phyloP scores from a whole-genome alignment of 2,329 filamentous ascomycete species.

The Neopestalotiopsis sp. region DNA sequence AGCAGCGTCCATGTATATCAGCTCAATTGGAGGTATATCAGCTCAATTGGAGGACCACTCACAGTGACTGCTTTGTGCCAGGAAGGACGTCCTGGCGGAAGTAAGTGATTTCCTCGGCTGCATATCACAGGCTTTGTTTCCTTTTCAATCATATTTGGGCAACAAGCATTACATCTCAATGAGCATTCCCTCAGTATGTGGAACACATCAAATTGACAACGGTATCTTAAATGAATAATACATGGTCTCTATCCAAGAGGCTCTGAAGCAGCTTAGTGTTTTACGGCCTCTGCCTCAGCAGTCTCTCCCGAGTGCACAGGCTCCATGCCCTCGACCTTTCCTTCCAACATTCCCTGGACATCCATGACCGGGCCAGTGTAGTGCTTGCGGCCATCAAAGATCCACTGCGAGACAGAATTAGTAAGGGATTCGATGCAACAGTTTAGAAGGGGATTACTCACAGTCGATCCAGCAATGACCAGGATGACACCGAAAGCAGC shows the following conservation, averaged over 20 bases:
- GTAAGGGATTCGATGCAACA: neutral
- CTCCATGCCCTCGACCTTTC: constrained; percentile 29
- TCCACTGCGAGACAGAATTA: constrained; percentile 37
- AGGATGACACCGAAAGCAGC: constrained; percentile 55
- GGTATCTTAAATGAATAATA: neutral
- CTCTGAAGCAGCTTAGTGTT: neutral
- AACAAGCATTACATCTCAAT: no score
- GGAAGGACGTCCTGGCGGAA: no score
- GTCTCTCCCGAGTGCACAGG: constrained; percentile 6
- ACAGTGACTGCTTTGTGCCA: no score
- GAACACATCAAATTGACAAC: neutral
- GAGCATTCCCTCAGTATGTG: no score
- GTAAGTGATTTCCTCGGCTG: no score
- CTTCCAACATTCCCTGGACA: constrained; percentile 30
- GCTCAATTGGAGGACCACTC: no score
- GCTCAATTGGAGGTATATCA: no score
- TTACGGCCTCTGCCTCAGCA: neutral
- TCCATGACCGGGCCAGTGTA: constrained; percentile 46
- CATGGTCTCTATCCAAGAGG: neutral
- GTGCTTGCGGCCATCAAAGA: constrained; percentile 55
- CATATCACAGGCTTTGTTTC: no score
- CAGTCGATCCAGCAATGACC: constrained; percentile 45
- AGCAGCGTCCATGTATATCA: no score
- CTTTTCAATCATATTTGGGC: no score
- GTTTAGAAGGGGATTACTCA: neutral